Evolutionary conservation across 2,329 filamentous ascomycete genomes (phyloP), one percentile per base, ranked within the genome.

Genomic region (Fusarium sp.): DNA sequence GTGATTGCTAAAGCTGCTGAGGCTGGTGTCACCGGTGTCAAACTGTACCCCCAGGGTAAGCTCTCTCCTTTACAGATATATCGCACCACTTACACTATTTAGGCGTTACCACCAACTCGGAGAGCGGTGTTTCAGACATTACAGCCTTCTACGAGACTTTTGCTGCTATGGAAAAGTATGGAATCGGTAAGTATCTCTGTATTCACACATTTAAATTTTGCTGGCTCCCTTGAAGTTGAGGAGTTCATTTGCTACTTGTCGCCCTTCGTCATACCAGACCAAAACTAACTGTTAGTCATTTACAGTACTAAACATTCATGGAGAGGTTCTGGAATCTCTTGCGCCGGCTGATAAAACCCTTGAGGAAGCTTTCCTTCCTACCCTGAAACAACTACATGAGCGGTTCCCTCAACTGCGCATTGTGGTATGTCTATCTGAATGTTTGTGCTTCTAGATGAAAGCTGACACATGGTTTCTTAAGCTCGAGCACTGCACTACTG

Each of bases 401-500:
- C 81, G 81, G 25, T 97, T 96, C 75, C 93, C 94, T 1, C 81
- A 83, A 19, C 81, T 96, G 38, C 84, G 83, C 35, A 88, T 89
- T 57, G 80, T 91, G 24, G 72, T 72, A 66, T 29, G 69, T 53
- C 8, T 5, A 2, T 5, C n/a, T n/a, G 28, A 6, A 29, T 31
- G n/a, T 12, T n/a, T 36, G 15, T 32, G 38, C 25, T 43, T 7
- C 10, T n/a, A 22, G 4, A 43, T 6, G 5, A 40, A 7, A 13
- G n/a, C 24, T 66, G 5, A 66, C 12, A 42, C 7, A 1, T 1
- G 11, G 15, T 25, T 25, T 32, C 12, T 47, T 13, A 12, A 74
- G 72, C 76, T 95, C 42, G 91, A 97, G 79, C 93, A 97, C 79
- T 96, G 92, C 81, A 93, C 92, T 10, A 96, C 92, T 1, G 88